These are phyloP conservation scores for Usnea hakonensis DNA, from an alignment of 495 filamentous ascomycete species.

Conservation along the genomic window DNA sequence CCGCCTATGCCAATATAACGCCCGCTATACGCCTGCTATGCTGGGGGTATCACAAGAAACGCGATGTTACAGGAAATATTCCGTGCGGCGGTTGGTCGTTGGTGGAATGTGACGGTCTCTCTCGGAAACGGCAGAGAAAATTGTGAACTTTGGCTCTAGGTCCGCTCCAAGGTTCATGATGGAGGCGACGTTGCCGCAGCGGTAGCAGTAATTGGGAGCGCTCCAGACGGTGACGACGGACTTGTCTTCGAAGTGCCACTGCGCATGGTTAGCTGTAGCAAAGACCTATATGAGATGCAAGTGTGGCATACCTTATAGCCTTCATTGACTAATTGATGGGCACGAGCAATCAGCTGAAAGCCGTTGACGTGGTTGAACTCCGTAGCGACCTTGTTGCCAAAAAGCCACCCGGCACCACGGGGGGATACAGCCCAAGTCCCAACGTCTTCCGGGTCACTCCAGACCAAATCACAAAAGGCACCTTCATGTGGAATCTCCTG, in stretches of 20 bases:
- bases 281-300: neutral
- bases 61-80: slow-evolving; percentile 76
- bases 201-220: slow-evolving; percentile 97
- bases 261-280: neutral
- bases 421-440: slow-evolving; percentile 97
- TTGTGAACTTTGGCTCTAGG: slow-evolving; percentile 79
- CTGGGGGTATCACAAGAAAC: slow-evolving; percentile 19
- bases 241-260: slow-evolving; percentile 92
- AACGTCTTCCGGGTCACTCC: slow-evolving; percentile 97
- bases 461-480: slow-evolving; percentile 95
- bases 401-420: slow-evolving; percentile 91
- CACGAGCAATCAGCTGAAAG: slow-evolving; percentile 86
- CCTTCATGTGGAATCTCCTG: slow-evolving; percentile 98
- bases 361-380: slow-evolving; percentile 99
- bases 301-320: slow-evolving; percentile 70
- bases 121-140: slow-evolving; percentile 91
- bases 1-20: slow-evolving; percentile 6
- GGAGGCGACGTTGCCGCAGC: slow-evolving; percentile 92
- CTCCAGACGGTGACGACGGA: slow-evolving; percentile 99
- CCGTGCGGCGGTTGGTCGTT: slow-evolving; percentile 70
- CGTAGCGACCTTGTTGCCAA: slow-evolving; percentile 94
- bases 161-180: slow-evolving; percentile 91
- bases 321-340: slow-evolving; percentile 95
- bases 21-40: slow-evolving; percentile 19
- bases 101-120: slow-evolving; percentile 80